A percentile compares a stretch with the other conserved stretches of the same genome.
Conservation (phyloP, 1,284 basidiomycete genomes). For the Microstroma glucosiphilum region DNA sequence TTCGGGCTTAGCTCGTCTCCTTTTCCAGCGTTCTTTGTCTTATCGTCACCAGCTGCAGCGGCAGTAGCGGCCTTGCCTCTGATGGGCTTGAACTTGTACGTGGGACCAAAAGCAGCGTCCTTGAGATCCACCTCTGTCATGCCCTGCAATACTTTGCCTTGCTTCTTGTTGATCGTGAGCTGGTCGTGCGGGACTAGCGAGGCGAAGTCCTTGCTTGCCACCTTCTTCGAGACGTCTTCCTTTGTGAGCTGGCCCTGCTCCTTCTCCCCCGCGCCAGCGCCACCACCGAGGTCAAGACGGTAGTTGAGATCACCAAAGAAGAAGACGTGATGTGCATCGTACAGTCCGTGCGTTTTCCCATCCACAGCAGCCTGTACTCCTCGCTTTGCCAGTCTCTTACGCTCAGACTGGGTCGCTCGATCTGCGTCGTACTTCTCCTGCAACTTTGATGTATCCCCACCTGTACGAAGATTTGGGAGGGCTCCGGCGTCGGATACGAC, state of each 20-base stretch:
- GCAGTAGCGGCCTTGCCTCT: constrained; percentile 19
- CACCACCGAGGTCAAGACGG: constrained; percentile 34
- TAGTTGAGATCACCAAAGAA: constrained; percentile 51
- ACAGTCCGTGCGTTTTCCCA: constrained; percentile 33
- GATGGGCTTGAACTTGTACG: constrained; percentile 46
- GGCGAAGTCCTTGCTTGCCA: constrained; percentile 25
- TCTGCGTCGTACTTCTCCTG: constrained; percentile 49
- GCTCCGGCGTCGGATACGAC: constrained; percentile 18
- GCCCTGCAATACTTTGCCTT: constrained; percentile 36
- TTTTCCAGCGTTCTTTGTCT: constrained; percentile 60
- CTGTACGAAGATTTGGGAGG: constrained; percentile 10
- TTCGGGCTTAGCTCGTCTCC: constrained; percentile 57
- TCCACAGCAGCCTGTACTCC: constrained; percentile 30
- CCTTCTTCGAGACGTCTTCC: constrained; percentile 17
- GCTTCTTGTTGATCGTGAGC: constrained; percentile 19
- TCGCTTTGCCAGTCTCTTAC: constrained; percentile 41
- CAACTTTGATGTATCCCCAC: constrained; percentile 21
- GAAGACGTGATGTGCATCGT: constrained; percentile 49
- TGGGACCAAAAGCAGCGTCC: constrained; percentile 31
- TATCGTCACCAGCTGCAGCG: neutral
- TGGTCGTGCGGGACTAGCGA: constrained; percentile 41
- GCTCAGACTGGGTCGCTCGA: constrained; percentile 61
- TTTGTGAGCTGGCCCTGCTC: constrained; percentile 22
- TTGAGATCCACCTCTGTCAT: constrained; percentile 34
- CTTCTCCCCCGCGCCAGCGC: neutral